A percentile compares a stretch with the other conserved stretches of the same genome.
These are phyloP conservation scores for Monsonia emarginata DNA, from an alignment of 441 rosid species.

Conservation along the genomic window DNA sequence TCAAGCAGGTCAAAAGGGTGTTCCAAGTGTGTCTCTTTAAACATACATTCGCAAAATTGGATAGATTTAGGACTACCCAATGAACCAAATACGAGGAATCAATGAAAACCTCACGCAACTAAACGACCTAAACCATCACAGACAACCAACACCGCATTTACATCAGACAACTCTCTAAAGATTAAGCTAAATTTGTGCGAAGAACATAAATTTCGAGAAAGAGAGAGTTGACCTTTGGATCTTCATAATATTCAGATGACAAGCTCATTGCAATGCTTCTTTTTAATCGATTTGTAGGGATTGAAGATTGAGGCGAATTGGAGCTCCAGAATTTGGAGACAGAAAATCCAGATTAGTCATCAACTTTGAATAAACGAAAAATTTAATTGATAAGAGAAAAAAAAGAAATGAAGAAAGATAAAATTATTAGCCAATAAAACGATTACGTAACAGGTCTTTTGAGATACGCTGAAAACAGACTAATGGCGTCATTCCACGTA, in stretches of 20 bases:
- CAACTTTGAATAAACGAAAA: not conserved
- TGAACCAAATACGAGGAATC: not conserved
- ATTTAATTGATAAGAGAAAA: not conserved
- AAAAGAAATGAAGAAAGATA: not conserved
- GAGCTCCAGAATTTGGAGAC: conserved; percentile 1
- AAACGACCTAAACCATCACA: not conserved
- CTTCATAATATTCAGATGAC: not conserved
- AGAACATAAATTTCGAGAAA: not conserved
- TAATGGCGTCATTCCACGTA: not conserved
- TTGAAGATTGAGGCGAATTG: not conserved
- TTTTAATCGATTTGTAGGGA: not conserved
- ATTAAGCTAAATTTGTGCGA: not conserved
- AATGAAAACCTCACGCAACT: not conserved
- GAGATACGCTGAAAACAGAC: not conserved
- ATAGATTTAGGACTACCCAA: not conserved
- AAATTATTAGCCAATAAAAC: not conserved
- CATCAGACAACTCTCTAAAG: not conserved
- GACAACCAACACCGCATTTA: not conserved
- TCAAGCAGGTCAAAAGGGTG: not conserved
- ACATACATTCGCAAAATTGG: not conserved
- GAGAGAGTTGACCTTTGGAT: conserved; percentile 9
- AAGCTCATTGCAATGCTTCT: not conserved
- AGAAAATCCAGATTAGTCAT: conserved; percentile 1
- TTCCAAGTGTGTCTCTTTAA: not conserved
- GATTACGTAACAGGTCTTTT: not conserved